Conservation (phyloP, 495 filamentous ascomycete genomes). For the Staphylotrichum tortipilum region DNA sequence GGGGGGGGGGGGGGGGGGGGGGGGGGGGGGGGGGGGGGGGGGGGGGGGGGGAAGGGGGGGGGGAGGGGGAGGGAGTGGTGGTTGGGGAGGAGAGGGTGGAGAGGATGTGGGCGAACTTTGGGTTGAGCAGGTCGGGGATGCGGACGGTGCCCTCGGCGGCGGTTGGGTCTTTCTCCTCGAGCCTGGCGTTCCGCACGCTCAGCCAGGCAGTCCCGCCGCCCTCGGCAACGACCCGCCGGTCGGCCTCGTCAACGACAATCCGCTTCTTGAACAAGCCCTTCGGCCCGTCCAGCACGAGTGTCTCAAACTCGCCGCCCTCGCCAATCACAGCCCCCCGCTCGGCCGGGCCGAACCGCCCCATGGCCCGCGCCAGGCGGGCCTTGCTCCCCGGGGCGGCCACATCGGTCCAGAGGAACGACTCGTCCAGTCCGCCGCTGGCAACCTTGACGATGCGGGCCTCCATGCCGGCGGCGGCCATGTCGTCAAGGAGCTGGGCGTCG, state of each 20-base stretch:
- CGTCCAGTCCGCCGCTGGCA: slow-evolving; percentile 80
- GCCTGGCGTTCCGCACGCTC: slow-evolving; percentile 47
- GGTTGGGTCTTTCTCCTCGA: slow-evolving; percentile 39
- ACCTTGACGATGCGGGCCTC: slow-evolving; percentile 90
- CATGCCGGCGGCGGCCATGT: slow-evolving; percentile 69
- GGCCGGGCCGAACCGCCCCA: slow-evolving; percentile 60
- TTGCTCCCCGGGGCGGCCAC: slow-evolving; percentile 49
- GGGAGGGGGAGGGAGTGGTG: not conserved
- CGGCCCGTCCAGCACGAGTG: slow-evolving; percentile 76
- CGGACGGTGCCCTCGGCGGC: slow-evolving; percentile 22
- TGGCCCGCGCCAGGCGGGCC: slow-evolving; percentile 48
- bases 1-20: too few relatives aligned
- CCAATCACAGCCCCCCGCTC: slow-evolving; percentile 66
- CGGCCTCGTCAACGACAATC: slow-evolving; percentile 53
- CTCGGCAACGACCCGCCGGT: slow-evolving; percentile 47
- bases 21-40: too few relatives aligned
- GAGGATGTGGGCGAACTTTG: slow-evolving; percentile 33
- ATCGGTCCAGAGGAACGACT: slow-evolving; percentile 73
- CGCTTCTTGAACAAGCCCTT: slow-evolving; percentile 56
- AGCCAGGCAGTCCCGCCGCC: slow-evolving; percentile 66
- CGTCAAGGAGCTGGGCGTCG: slow-evolving; percentile 54
- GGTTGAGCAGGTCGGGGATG: slow-evolving; percentile 40
- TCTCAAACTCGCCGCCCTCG: slow-evolving; percentile 96
- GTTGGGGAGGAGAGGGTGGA: too few relatives aligned
- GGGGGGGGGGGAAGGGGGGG: too few relatives aligned